phyloP scores from a whole-genome alignment of 164 flowering plant genomes.

The Piper betle region DNA sequence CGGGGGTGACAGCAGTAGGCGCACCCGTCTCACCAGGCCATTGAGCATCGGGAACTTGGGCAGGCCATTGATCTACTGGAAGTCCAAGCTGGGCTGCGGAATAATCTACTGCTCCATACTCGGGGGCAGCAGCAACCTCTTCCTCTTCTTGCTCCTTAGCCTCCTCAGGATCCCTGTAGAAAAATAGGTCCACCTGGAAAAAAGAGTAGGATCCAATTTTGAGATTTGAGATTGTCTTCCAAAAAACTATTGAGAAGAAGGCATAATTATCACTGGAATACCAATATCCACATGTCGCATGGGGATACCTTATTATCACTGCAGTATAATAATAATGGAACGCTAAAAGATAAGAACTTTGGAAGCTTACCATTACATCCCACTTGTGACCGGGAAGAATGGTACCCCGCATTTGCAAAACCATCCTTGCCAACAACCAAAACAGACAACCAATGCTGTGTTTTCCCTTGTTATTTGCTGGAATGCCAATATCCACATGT shows the following conservation, averaged over 20 bases:
- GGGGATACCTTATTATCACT: conserved; percentile 18
- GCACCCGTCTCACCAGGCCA: conserved; percentile 25
- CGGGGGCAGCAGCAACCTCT: conserved; percentile 25
- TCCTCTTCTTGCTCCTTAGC: conserved; percentile 58
- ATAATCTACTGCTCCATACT: conserved; percentile 26
- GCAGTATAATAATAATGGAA: too few relatives aligned
- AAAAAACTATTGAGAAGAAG: conserved; percentile 17
- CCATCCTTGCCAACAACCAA: conserved; percentile 85
- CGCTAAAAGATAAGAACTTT: background rate
- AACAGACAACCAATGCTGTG: conserved; percentile 85
- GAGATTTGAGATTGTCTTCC: background rate
- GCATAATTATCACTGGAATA: conserved; percentile 36
- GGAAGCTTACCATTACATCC: conserved; percentile 42
- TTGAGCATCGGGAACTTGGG: conserved; percentile 22
- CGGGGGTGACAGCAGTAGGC: conserved; percentile 14
- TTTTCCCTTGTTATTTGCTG: conserved; percentile 89
- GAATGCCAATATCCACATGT: conserved; percentile 78
- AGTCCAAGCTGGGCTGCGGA: conserved; percentile 9
- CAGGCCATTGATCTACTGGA: conserved; percentile 27
- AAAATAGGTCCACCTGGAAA: conserved; percentile 73
- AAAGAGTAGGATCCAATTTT: background rate
- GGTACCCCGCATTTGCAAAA: conserved; percentile 73
- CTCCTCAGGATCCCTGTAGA: conserved; percentile 84
- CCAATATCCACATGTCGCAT: conserved; percentile 86
- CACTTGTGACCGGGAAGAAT: conserved; percentile 66